Evolutionary conservation across 768 basidiomycete genomes (phyloP).

Genomic region (Exsudoporus frostii): DNA sequence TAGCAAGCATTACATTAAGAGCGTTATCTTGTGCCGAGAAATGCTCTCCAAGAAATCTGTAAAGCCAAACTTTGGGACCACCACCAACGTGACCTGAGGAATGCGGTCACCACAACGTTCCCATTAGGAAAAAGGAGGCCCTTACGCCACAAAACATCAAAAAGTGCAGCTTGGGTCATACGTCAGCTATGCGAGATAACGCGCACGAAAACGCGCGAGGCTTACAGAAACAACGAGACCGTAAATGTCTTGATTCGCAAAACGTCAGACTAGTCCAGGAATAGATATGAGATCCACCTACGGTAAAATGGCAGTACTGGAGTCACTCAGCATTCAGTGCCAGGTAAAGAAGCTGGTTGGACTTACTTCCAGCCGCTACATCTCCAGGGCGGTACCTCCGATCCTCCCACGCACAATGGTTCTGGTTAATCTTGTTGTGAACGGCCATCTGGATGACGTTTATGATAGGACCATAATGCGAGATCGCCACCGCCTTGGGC

Average conservation of each 20-base stretch:
- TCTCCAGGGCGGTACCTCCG: constrained; percentile 53
- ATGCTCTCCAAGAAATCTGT: constrained; percentile 61
- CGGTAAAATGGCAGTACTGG: constrained; percentile 61
- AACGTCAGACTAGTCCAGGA: constrained; percentile 10
- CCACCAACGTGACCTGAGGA: constrained; percentile 50
- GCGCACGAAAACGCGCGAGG: not conserved
- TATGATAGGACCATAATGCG: constrained; percentile 62
- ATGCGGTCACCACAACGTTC: constrained; percentile 2
- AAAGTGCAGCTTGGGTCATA: constrained; percentile 44
- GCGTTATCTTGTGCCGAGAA: constrained; percentile 51
- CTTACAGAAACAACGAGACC: constrained; percentile 56
- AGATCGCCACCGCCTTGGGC: constrained; percentile 58
- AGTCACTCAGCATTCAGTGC: constrained; percentile 14
- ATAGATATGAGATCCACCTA: constrained; percentile 31
- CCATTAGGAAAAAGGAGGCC: not conserved
- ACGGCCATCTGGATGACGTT: constrained; percentile 60
- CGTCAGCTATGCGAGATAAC: constrained; percentile 2
- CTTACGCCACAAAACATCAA: constrained; percentile 52
- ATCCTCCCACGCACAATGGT: constrained; percentile 37
- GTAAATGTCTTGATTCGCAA: constrained; percentile 48
- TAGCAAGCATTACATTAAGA: constrained; percentile 44
- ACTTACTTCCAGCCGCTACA: constrained; percentile 52
- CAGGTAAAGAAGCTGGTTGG: not conserved
- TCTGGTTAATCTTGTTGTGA: constrained; percentile 43
- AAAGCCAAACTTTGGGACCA: constrained; percentile 63